phyloP scores from a whole-genome alignment of 352 stramenopile genomes.

The Globisporangium heterothallicum region DNA sequence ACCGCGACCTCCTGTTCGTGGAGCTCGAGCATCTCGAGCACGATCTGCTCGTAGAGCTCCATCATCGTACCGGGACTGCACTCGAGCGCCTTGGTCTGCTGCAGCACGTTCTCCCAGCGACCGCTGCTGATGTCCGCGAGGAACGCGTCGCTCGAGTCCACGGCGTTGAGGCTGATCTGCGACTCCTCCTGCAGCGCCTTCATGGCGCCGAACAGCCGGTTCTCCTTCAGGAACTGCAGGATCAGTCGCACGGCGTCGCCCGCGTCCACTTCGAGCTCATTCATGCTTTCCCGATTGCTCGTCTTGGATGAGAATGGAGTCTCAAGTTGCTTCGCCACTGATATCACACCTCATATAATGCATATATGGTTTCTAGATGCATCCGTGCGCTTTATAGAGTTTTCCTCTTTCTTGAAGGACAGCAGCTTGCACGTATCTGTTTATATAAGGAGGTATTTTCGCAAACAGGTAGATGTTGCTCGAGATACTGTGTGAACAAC shows the following conservation, averaged over 20 bases:
- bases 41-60: slow-evolving; percentile 88
- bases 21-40: slow-evolving; percentile 85
- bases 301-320: too few relatives aligned
- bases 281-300: too few relatives aligned
- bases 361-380: too few relatives aligned
- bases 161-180: slow-evolving; percentile 81
- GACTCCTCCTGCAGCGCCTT: slow-evolving; percentile 83
- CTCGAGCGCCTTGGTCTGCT: slow-evolving; percentile 75
- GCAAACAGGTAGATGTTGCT: too few relatives aligned
- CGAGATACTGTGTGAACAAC: too few relatives aligned
- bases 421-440: too few relatives aligned
- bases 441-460: too few relatives aligned
- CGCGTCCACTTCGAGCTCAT: slow-evolving; percentile 55
- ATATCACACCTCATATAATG: too few relatives aligned
- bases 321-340: too few relatives aligned
- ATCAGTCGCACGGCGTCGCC: slow-evolving; percentile 87
- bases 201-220: slow-evolving; percentile 80
- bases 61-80: slow-evolving; percentile 66
- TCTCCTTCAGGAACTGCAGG: slow-evolving; percentile 91
- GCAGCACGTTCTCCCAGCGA: slow-evolving; percentile 87
- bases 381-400: too few relatives aligned
- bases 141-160: slow-evolving; percentile 84
- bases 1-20: slow-evolving; percentile 74
- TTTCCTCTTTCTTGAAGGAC: too few relatives aligned
- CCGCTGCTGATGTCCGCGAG: slow-evolving; percentile 71